Base-by-base conservation (phyloP, 148 eudicot species). In the Diospyros kaki region DNA sequence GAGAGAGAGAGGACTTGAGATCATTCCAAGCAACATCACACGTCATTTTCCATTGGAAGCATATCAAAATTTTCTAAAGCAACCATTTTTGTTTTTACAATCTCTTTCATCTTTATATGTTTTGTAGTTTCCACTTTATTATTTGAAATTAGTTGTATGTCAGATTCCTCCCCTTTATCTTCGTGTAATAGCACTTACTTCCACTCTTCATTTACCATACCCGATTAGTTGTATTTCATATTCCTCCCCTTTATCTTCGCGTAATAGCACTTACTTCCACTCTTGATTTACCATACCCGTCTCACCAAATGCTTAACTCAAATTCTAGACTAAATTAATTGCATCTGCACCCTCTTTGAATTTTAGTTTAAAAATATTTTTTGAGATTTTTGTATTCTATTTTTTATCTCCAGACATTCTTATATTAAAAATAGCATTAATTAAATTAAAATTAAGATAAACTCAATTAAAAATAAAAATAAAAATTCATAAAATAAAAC, bases 21-120 rank as follows among this genome's bases (percentile, higher is more conserved):
- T 76, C 64, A 70, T 86, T 79, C 80, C 83, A 83, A 83, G 74
- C 81, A 75, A 76, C 66, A 71, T 41, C 81, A 61, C 66, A 81
- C 66, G 86, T 86, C 89, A 51, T 76, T 78, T 86, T 83, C 83
- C 45, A 71, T 62, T 42, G 54, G 53, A 65, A 60, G 73, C 69
- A 68, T 69, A 75, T 60, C 28, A 15, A 66, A 74, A 73, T 69
- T 69, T 78, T 81, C 75, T 59, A 71, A 39, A 39, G 15, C 9
- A 73, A 78, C 78, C 28, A 28, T 28, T 50, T 6, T 59, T 74
- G 6, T 46, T 48, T n/a, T 67, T 46, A 6, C 17, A 67, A 7
- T 65, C 50, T 60, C 3, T 60, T 18, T 4, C 10, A 41, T 60
- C 12, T 18, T 18, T n/a, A 2, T 65, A 63, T 11, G 52, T 62